Percentiles rank a stretch among this genome's conserved stretches.
These are phyloP conservation scores for Lolium rigidum DNA, from an alignment of 176 grass and related monocot species.

Conservation along the genomic window DNA sequence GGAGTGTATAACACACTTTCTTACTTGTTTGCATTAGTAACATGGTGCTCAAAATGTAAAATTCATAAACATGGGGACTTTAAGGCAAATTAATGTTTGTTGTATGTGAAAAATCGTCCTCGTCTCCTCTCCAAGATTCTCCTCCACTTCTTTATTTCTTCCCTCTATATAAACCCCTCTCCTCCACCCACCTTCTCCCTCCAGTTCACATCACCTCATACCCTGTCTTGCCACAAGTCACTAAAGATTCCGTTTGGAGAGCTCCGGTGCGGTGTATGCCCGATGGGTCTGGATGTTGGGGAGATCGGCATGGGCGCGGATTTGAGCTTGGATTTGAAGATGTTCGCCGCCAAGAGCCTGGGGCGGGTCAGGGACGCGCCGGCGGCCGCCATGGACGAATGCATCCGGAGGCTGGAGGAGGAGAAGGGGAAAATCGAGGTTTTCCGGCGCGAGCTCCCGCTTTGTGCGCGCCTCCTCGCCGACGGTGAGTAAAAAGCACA, in stretches of 20 bases:
- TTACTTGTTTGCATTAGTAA: background rate
- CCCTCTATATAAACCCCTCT: constrained; percentile 36
- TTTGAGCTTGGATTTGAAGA: constrained; percentile 72
- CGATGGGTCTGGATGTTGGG: constrained; percentile 55
- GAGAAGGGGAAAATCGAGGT: constrained; percentile 82
- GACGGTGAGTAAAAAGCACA: constrained; percentile 43
- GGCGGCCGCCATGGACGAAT: constrained; percentile 56
- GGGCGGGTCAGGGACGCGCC: constrained; percentile 40
- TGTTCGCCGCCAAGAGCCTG: constrained; percentile 54
- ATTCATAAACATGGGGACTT: background rate
- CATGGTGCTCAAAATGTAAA: background rate
- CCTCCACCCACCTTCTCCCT: background rate
- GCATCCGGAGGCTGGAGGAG: constrained; percentile 71
- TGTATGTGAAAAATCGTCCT: constrained; percentile 48
- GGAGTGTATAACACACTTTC: no score
- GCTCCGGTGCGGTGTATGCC: background rate
- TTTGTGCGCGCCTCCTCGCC: constrained; percentile 70
- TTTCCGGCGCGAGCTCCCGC: constrained; percentile 82
- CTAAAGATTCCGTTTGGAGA: background rate
- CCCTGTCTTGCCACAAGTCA: background rate
- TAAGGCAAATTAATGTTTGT: background rate
- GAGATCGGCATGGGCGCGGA: constrained; percentile 59
- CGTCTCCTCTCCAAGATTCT: constrained; percentile 39
- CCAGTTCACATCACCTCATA: constrained; percentile 11
- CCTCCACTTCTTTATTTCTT: background rate